Conservation (phyloP, 495 filamentous ascomycete species). For the Penicillium bialowiezense region DNA sequence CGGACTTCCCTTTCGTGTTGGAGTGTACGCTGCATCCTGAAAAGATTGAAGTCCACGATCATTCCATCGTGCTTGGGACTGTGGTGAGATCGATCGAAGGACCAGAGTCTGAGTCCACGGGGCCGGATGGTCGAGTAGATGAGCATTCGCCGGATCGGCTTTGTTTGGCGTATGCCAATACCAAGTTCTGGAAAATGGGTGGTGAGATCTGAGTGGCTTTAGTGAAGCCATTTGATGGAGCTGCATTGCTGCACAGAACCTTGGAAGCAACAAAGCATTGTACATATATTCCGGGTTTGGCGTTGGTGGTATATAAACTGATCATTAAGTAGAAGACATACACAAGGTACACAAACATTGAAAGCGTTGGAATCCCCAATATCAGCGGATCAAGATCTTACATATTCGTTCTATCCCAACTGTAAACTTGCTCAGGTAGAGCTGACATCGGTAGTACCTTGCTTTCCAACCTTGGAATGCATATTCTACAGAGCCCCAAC, state of each 20-base stretch:
- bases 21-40: constrained; percentile 38
- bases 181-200: constrained; percentile 46
- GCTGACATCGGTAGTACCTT: no score
- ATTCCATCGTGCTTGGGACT: constrained; percentile 41
- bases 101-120: neutral
- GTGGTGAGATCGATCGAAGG: constrained; percentile 26
- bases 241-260: no score
- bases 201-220: constrained; percentile 22
- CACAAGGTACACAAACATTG: no score
- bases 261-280: constrained; percentile 2
- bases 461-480: no score
- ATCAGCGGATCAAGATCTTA: no score
- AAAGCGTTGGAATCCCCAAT: no score
- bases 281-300: neutral
- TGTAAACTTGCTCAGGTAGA: no score
- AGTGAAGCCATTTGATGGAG: no score
- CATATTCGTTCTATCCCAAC: no score
- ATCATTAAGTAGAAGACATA: neutral
- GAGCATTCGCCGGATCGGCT: constrained; percentile 20
- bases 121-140: neutral
- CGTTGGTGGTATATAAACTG: constrained; percentile 7
- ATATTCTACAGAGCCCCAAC: no score
- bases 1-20: constrained; percentile 39
- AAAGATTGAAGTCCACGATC: constrained; percentile 40
- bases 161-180: constrained; percentile 46